Conservation (phyloP, 2,329 filamentous ascomycete genomes). For the Penicillium sp. region DNA sequence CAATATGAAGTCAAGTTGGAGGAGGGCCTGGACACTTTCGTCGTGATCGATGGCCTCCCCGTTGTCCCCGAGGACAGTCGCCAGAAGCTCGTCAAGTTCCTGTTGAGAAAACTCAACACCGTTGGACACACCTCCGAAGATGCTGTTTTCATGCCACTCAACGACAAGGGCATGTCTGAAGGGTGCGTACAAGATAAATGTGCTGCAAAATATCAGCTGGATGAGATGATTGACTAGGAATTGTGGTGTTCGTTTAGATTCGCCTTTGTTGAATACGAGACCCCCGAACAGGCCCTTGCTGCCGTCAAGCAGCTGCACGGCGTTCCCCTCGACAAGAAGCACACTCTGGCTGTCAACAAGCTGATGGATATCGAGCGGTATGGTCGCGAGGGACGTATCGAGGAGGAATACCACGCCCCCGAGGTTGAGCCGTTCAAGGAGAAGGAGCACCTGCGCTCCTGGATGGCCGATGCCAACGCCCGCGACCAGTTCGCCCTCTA, state of each 20-base stretch:
- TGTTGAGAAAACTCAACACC: slow-evolving; percentile 86
- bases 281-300: slow-evolving; percentile 82
- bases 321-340: slow-evolving; percentile 91
- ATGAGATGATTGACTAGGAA: slow-evolving; percentile 17
- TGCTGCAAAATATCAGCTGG: neutral
- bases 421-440: slow-evolving; percentile 82
- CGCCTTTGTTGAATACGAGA: slow-evolving; percentile 95
- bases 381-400: slow-evolving; percentile 87
- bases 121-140: slow-evolving; percentile 86
- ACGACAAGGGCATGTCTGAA: slow-evolving; percentile 80
- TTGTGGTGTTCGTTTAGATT: slow-evolving; percentile 59
- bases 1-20: slow-evolving; percentile 96
- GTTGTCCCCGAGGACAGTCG: slow-evolving; percentile 86
- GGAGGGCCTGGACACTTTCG: slow-evolving; percentile 93
- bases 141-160: slow-evolving; percentile 89
- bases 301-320: slow-evolving; percentile 87
- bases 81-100: slow-evolving; percentile 92
- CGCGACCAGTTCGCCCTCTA: slow-evolving; percentile 97
- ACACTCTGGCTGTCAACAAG: slow-evolving; percentile 95
- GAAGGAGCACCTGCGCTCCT: slow-evolving; percentile 93
- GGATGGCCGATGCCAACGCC: slow-evolving; percentile 83
- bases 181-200: slow-evolving; percentile 59
- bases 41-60: slow-evolving; percentile 93
- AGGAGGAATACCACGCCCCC: slow-evolving; percentile 85
- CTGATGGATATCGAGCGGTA: slow-evolving; percentile 97